A percentile compares a stretch with the other conserved stretches of the same genome.
phyloP scores from a whole-genome alignment of 371 early-diverging fungal species.

The Zopfochytrium polystomum region DNA sequence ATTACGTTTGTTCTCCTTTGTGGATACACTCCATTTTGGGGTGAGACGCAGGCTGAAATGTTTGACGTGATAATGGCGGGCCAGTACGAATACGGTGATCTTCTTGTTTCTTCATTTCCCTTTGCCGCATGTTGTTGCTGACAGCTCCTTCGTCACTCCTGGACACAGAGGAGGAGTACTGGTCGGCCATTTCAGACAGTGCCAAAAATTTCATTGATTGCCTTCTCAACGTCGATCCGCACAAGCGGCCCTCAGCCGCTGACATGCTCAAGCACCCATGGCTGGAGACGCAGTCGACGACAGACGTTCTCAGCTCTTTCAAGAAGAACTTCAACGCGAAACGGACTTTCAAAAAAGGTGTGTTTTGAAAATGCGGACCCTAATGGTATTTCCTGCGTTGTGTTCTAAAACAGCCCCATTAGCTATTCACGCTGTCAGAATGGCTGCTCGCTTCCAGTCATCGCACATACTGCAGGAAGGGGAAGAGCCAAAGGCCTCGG shows the following conservation, averaged over 20 bases:
- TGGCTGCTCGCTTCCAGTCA: too few species aligned
- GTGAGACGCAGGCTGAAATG: constrained; percentile 29
- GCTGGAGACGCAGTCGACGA: constrained; percentile 42
- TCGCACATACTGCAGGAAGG: too few species aligned
- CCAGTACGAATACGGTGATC: constrained; percentile 70
- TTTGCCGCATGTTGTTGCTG: background rate
- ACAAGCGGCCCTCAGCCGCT: constrained; percentile 67
- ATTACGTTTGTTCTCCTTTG: constrained; percentile 33
- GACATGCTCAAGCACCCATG: constrained; percentile 75
- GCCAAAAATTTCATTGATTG: constrained; percentile 90
- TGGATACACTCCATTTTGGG: constrained; percentile 53
- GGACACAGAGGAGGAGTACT: constrained; percentile 52
- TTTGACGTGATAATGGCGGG: constrained; percentile 67
- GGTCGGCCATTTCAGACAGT: constrained; percentile 41
- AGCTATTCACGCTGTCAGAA: too few species aligned
- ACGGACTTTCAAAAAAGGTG: constrained; percentile 2
- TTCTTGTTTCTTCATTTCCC: background rate
- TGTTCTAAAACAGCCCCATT: too few species aligned
- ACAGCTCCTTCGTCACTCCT: background rate
- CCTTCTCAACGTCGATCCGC: constrained; percentile 64
- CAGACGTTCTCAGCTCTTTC: constrained; percentile 70
- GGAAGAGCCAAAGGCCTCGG: too few species aligned
- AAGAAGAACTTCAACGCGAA: constrained; percentile 80
- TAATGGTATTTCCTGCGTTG: too few species aligned
- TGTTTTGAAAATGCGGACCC: background rate